Evolutionary conservation across 2,329 filamentous ascomycete species (phyloP).

Genomic region (Claviceps lovelessii): DNA sequence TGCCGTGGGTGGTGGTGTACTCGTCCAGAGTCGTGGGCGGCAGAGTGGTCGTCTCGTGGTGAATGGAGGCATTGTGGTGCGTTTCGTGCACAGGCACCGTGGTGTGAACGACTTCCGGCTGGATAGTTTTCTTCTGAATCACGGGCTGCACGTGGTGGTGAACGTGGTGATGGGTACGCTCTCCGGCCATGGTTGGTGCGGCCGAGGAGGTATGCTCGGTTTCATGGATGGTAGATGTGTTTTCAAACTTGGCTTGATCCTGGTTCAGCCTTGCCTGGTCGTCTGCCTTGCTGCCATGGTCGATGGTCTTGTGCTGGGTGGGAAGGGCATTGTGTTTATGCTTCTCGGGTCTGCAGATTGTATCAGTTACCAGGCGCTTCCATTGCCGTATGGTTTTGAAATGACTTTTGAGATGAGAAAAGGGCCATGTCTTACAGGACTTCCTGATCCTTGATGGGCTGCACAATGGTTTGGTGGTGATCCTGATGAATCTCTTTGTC

Average conservation of each 20-base stretch:
- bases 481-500: slow-evolving; percentile 59
- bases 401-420: too few relatives aligned
- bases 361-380: too few relatives aligned
- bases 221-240: slow-evolving; percentile 15
- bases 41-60: slow-evolving; percentile 50
- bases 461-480: slow-evolving; percentile 56
- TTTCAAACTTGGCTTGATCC: slow-evolving; percentile 28
- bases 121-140: slow-evolving; percentile 53
- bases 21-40: slow-evolving; percentile 51
- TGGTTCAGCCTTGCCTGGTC: slow-evolving; percentile 32
- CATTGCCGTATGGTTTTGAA: too few relatives aligned
- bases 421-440: slow-evolving; percentile 24
- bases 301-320: slow-evolving; percentile 45
- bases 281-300: slow-evolving; percentile 42
- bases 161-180: slow-evolving; percentile 30
- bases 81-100: slow-evolving; percentile 59
- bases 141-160: slow-evolving; percentile 59
- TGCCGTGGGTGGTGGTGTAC: slow-evolving; percentile 36
- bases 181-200: slow-evolving; percentile 15
- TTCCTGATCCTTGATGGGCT: slow-evolving; percentile 36
- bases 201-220: slow-evolving; percentile 15
- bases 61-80: slow-evolving; percentile 51
- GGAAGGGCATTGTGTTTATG: slow-evolving; percentile 44
- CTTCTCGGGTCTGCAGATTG: slow-evolving; percentile 36
- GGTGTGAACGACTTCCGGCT: slow-evolving; percentile 55